Conservation (phyloP, 768 basidiomycete genomes). For the Lactarius akahatsu region DNA sequence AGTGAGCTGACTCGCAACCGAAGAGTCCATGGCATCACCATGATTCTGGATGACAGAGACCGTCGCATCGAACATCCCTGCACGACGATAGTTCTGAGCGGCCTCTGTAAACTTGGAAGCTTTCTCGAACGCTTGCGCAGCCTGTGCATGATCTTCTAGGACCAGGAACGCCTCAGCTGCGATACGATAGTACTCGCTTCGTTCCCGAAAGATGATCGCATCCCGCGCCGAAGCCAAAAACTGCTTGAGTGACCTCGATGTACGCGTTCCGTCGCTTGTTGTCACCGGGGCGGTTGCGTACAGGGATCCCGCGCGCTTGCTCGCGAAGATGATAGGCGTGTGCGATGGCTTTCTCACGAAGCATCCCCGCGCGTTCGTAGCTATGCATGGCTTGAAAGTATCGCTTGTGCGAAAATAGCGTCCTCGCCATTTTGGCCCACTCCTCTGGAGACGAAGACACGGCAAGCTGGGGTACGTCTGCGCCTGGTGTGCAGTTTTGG, state of each 20-base stretch:
- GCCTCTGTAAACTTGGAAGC: slow-evolving; percentile 45
- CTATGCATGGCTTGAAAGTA: slow-evolving; percentile 57
- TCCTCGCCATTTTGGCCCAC: slow-evolving; percentile 44
- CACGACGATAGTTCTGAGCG: slow-evolving; percentile 47
- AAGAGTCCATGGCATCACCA: slow-evolving; percentile 35
- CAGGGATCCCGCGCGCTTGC: slow-evolving; percentile 42
- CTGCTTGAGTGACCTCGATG: slow-evolving; percentile 46
- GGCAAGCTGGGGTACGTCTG: slow-evolving; percentile 53
- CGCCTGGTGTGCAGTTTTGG: slow-evolving; percentile 48
- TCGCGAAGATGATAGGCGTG: slow-evolving; percentile 56
- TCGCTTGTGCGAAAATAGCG: slow-evolving; percentile 44
- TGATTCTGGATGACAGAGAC: slow-evolving; percentile 43
- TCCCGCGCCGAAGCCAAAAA: slow-evolving; percentile 45
- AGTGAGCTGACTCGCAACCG: slow-evolving; percentile 39
- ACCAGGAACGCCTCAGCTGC: slow-evolving; percentile 50
- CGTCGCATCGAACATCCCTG: slow-evolving; percentile 51
- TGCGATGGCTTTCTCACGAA: slow-evolving; percentile 47
- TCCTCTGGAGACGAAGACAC: slow-evolving; percentile 50
- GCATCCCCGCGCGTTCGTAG: slow-evolving; percentile 48
- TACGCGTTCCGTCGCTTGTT: slow-evolving; percentile 39
- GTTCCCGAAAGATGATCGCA: slow-evolving; percentile 32
- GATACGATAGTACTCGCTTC: slow-evolving; percentile 40
- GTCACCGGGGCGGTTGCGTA: slow-evolving; percentile 17
- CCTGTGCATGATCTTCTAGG: slow-evolving; percentile 41
- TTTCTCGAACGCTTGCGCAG: slow-evolving; percentile 43